phyloP scores from a whole-genome alignment of 495 filamentous ascomycete species.

The Neurospora sp. region DNA sequence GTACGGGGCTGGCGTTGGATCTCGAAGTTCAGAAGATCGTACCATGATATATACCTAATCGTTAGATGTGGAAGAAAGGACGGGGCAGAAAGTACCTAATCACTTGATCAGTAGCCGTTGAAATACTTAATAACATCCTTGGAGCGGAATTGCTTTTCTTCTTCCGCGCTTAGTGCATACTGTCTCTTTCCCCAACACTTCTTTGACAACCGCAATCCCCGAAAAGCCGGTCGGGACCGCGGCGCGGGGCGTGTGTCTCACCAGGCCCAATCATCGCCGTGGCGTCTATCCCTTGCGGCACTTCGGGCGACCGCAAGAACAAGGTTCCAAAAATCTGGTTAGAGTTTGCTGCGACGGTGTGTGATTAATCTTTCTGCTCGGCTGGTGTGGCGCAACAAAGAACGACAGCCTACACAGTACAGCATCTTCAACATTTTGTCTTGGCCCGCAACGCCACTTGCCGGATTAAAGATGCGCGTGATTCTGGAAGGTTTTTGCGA shows the following conservation, averaged over 20 bases:
- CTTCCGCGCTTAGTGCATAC: not conserved
- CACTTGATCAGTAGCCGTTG: not conserved
- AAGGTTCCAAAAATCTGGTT: not conserved
- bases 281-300: not conserved
- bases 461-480: not conserved
- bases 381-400: not conserved
- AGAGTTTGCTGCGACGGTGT: not conserved
- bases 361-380: not conserved
- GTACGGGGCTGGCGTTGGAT: not conserved
- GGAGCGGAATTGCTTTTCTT: not conserved
- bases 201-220: not conserved
- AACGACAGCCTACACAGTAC: too few species aligned
- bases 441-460: too few species aligned
- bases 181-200: not conserved
- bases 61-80: too few species aligned
- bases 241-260: not conserved
- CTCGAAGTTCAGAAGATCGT: not conserved
- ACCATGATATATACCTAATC: not conserved
- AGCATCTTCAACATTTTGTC: too few species aligned
- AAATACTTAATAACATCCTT: not conserved
- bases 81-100: not conserved
- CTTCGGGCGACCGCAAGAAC: not conserved
- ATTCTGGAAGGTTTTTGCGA: not conserved
- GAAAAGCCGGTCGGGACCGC: not conserved
- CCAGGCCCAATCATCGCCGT: not conserved